Evolutionary conservation across 2,329 filamentous ascomycete species (phyloP).

Genomic region (Arthrobotrys musiformis): DNA sequence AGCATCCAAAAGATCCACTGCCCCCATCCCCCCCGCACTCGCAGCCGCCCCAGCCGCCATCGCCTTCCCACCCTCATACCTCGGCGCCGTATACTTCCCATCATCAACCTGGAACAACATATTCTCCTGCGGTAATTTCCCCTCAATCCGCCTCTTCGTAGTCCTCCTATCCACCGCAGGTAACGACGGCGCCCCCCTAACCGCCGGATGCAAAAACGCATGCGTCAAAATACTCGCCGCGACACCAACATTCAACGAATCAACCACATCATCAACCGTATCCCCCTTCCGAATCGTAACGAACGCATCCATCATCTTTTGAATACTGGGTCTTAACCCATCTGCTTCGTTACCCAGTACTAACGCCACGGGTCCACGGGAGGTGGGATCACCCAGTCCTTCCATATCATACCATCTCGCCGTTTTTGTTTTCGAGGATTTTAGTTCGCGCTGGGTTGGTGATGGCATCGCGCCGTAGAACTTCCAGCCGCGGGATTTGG

Average conservation of each 20-base stretch:
- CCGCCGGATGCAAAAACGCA: slow-evolving; percentile 69
- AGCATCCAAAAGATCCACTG: background rate
- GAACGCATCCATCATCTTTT: slow-evolving; percentile 72
- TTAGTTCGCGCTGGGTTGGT: slow-evolving; percentile 56
- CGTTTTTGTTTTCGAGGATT: slow-evolving; percentile 59
- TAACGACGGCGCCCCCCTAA: background rate
- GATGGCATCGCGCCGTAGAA: slow-evolving; percentile 79
- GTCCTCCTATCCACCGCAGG: slow-evolving; percentile 11
- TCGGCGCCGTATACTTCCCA: slow-evolving; percentile 36
- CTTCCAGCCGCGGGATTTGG: slow-evolving; percentile 78
- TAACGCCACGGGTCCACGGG: slow-evolving; percentile 75
- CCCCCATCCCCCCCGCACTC: background rate
- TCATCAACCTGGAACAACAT: slow-evolving; percentile 33
- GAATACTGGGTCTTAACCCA: slow-evolving; percentile 74
- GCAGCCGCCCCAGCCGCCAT: background rate
- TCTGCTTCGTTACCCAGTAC: slow-evolving; percentile 85
- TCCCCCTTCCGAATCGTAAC: slow-evolving; percentile 72
- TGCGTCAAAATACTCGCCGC: slow-evolving; percentile 81
- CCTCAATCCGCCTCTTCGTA: background rate
- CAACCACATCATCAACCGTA: slow-evolving; percentile 71
- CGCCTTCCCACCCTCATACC: slow-evolving; percentile 17
- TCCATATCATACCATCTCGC: slow-evolving; percentile 65
- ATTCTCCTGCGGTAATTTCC: background rate
- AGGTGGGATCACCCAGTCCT: slow-evolving; percentile 68
- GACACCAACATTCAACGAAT: slow-evolving; percentile 93